phyloP scores from a whole-genome alignment of 2,329 filamentous ascomycete genomes.

The Talaromyces sp. region DNA sequence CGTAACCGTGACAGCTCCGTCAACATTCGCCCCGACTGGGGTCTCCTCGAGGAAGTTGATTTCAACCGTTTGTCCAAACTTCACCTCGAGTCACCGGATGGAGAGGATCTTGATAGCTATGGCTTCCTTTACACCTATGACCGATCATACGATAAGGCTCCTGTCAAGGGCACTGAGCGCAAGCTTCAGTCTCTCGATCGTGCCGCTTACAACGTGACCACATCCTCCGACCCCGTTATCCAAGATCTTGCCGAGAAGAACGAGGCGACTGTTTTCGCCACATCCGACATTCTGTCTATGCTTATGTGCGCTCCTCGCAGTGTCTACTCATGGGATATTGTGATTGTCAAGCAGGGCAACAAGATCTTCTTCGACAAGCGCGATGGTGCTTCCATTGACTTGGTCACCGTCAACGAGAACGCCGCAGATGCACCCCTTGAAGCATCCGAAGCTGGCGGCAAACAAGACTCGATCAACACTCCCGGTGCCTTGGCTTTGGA shows the following conservation, averaged over 20 bases:
- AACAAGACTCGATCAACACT: constrained; percentile 93
- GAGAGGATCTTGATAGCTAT: constrained; percentile 92
- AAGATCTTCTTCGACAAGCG: constrained; percentile 99
- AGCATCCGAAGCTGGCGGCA: constrained; percentile 65
- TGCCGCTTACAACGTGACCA: constrained; percentile 96
- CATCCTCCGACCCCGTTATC: constrained; percentile 91
- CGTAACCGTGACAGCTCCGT: constrained; percentile 95
- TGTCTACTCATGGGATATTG: constrained; percentile 97
- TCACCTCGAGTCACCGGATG: constrained; percentile 90
- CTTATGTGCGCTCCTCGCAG: constrained; percentile 97
- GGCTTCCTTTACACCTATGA: constrained; percentile 99
- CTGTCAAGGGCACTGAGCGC: constrained; percentile 83
- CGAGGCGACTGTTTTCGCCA: constrained; percentile 94
- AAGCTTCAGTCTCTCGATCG: constrained; percentile 88
- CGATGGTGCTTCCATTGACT: constrained; percentile 88
- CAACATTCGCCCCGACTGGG: constrained; percentile 94
- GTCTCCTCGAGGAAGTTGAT: constrained; percentile 95
- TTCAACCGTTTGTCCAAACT: constrained; percentile 93
- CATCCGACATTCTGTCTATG: constrained; percentile 96
- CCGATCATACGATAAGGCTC: constrained; percentile 87
- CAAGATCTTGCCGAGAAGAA: constrained; percentile 95
- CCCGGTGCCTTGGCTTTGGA: constrained; percentile 91
- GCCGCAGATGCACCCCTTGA: constrained; percentile 92
- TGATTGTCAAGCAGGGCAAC: constrained; percentile 88
- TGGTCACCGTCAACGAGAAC: constrained; percentile 99